Conservation (phyloP, 2,329 filamentous ascomycete genomes). For the Rhytidhysteron rufulum region DNA sequence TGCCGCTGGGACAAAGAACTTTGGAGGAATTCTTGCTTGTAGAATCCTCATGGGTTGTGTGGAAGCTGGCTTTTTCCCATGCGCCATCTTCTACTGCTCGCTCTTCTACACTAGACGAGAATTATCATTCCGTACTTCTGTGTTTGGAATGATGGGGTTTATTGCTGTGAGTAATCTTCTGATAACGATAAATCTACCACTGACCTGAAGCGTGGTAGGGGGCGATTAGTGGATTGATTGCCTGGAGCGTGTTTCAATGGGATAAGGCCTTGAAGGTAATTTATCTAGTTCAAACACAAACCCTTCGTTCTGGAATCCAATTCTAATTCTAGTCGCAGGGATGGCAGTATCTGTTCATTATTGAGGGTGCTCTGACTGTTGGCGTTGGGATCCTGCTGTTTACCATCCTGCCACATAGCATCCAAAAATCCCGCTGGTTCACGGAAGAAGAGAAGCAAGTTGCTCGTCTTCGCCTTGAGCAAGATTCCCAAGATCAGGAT, state of each 20-base stretch:
- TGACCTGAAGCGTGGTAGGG: background rate
- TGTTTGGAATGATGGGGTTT: background rate
- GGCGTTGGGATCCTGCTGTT: slow-evolving; percentile 36
- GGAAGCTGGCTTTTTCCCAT: background rate
- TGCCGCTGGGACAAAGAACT: slow-evolving; percentile 4
- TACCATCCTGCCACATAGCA: slow-evolving; percentile 38
- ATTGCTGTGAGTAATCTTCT: background rate
- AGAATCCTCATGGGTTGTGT: background rate
- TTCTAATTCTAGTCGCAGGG: slow-evolving; percentile 12
- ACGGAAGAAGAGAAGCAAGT: slow-evolving; percentile 23
- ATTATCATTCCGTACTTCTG: background rate
- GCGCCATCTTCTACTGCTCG: background rate
- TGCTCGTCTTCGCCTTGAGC: slow-evolving; percentile 1
- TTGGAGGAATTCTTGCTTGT: slow-evolving; percentile 1
- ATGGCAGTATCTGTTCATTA: slow-evolving; percentile 47
- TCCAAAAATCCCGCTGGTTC: slow-evolving; percentile 39
- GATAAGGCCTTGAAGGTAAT: slow-evolving; percentile 18
- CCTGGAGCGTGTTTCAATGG: slow-evolving; percentile 40
- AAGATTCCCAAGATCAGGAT: slow-evolving; percentile 4
- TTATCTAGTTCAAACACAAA: background rate
- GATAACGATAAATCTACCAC: background rate
- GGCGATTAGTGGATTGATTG: slow-evolving; percentile 5
- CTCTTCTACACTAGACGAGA: background rate
- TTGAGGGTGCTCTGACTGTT: slow-evolving; percentile 42
- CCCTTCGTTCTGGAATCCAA: background rate